These are phyloP conservation scores for Quercus robur DNA, from an alignment of 306 rosid species.

Conservation along the genomic window DNA sequence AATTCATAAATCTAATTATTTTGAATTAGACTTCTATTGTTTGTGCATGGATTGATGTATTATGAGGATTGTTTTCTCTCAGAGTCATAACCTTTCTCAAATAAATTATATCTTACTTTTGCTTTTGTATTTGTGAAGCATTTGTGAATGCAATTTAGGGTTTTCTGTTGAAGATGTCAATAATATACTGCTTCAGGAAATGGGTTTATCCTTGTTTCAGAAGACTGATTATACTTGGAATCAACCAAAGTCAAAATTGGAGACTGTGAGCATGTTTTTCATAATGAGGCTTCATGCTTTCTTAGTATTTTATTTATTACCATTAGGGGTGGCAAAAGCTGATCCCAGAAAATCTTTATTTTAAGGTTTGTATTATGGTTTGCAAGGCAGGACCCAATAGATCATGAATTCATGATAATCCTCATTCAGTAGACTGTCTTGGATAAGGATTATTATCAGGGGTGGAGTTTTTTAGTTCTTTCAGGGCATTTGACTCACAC, in stretches of 20 bases:
- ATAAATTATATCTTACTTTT: constrained; percentile 2
- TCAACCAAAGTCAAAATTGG: not conserved
- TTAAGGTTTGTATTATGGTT: not conserved
- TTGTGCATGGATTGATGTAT: constrained; percentile 5
- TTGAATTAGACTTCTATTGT: not conserved
- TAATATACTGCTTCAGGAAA: not conserved
- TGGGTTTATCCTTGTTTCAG: not conserved
- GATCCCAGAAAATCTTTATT: not conserved
- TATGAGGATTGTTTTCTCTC: not conserved
- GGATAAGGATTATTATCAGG: not conserved
- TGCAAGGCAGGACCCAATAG: not conserved
- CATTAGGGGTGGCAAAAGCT: not conserved
- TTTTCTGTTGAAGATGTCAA: not conserved
- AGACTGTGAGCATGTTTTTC: not conserved
- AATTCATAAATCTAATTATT: not conserved
- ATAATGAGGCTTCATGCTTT: not conserved
- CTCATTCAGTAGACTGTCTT: not conserved
- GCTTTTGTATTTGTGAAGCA: not conserved
- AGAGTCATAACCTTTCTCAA: not conserved
- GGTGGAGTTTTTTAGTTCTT: not conserved
- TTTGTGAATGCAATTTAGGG: not conserved
- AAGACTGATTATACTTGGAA: not conserved
- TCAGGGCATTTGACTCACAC: not conserved
- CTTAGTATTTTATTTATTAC: not conserved
- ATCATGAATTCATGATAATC: not conserved